Percentiles rank a stretch among this genome's conserved stretches.
Conservation (phyloP, 306 rosid genomes). For the Carpinus fangiana region DNA sequence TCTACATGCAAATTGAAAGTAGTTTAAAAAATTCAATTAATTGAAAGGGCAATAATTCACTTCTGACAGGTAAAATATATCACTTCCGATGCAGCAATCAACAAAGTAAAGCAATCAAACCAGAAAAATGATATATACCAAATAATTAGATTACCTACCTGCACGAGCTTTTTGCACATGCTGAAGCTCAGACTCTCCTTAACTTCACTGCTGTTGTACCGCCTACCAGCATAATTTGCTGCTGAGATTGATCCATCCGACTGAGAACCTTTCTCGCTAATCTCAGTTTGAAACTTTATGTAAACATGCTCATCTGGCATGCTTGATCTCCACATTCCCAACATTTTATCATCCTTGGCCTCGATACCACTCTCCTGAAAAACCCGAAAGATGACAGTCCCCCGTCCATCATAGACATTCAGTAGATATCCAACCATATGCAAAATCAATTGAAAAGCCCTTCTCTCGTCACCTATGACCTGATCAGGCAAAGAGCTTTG, state of each 20-base stretch:
- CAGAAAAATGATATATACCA: neutral
- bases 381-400: constrained; percentile 59
- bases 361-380: constrained; percentile 73
- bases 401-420: constrained; percentile 55
- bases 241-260: constrained; percentile 48
- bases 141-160: constrained; percentile 52
- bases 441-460: constrained; percentile 96
- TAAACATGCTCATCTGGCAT: constrained; percentile 72
- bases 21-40: neutral
- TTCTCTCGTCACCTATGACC: constrained; percentile 90
- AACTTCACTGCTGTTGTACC: constrained; percentile 56
- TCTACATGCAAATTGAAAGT: neutral
- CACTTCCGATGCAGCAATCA: neutral
- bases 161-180: constrained; percentile 89
- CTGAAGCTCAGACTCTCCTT: constrained; percentile 83
- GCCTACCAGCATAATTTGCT: constrained; percentile 42
- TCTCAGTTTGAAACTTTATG: constrained; percentile 79
- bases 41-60: neutral
- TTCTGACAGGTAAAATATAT: neutral
- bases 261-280: constrained; percentile 52
- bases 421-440: constrained; percentile 94
- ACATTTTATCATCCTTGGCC: constrained; percentile 81
- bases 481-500: constrained; percentile 81
- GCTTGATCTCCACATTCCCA: constrained; percentile 70
- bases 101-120: neutral